These are phyloP conservation scores for Miscanthus sacchariflorus DNA, from an alignment of 202 grass and related monocot genomes.

Conservation along the genomic window DNA sequence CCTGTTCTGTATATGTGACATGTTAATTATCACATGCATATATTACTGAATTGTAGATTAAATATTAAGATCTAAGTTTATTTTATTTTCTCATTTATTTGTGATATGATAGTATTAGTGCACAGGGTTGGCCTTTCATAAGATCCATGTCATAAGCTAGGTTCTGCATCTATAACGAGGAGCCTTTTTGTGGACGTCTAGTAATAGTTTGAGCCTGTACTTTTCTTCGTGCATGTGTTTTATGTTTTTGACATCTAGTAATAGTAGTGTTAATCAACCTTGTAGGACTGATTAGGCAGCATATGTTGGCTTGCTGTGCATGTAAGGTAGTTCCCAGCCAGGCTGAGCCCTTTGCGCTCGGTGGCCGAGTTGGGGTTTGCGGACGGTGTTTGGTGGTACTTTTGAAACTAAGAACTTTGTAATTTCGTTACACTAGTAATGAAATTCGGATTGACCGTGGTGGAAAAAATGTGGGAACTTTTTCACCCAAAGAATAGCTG, in stretches of 20 bases:
- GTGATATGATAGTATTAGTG: constrained; percentile 3
- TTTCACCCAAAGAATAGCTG: constrained; percentile 7
- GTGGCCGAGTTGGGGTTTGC: no score
- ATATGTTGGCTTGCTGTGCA: no score
- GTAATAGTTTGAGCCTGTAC: not conserved
- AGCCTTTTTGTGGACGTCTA: not conserved
- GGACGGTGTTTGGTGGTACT: no score
- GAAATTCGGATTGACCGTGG: no score
- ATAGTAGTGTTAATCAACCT: no score
- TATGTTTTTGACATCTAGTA: not conserved
- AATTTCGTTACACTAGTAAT: no score
- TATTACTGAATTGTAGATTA: constrained; percentile 5
- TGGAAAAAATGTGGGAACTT: not conserved
- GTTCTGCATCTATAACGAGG: not conserved
- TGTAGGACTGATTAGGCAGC: no score
- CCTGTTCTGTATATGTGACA: constrained; percentile 39
- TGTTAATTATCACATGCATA: constrained; percentile 13
- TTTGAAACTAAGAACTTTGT: no score
- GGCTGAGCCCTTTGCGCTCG: no score
- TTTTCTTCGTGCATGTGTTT: constrained; percentile 8
- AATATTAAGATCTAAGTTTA: constrained; percentile 17
- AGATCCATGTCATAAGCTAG: not conserved
- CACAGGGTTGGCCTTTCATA: not conserved
- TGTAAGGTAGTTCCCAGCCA: no score
- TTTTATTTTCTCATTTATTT: constrained; percentile 9